Conservation (phyloP, 2,329 filamentous ascomycete genomes). For the Aureobasidium melanogenum region DNA sequence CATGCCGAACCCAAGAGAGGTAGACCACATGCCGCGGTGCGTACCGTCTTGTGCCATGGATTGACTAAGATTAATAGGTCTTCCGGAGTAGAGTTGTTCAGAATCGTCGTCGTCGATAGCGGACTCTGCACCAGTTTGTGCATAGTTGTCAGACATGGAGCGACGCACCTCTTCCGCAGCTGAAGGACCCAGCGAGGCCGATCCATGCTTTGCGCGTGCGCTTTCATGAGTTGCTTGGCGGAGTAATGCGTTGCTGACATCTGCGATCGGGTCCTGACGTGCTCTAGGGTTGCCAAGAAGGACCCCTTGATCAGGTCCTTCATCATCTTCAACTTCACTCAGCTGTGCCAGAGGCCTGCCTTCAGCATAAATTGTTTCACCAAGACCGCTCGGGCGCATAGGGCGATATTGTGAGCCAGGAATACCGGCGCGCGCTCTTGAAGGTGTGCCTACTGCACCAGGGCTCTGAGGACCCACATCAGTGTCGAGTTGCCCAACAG, state of each 20-base stretch:
- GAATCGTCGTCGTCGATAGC: slow-evolving; percentile 8
- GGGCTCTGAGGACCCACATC: slow-evolving; percentile 33
- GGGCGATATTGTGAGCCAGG: slow-evolving; percentile 11
- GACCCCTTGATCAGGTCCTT: slow-evolving; percentile 48
- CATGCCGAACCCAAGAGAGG: slow-evolving; percentile 20
- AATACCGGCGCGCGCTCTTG: slow-evolving; percentile 22
- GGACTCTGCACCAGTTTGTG: neutral
- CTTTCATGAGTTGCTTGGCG: slow-evolving; percentile 30
- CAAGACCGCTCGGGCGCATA: slow-evolving; percentile 17
- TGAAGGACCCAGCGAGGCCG: neutral
- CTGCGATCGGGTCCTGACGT: slow-evolving; percentile 2
- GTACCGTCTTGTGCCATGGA: slow-evolving; percentile 46
- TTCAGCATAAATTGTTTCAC: slow-evolving; percentile 15
- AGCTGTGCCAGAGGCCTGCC: slow-evolving; percentile 52
- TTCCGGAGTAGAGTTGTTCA: neutral
- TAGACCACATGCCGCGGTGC: slow-evolving; percentile 8
- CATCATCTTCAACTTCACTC: slow-evolving; percentile 60
- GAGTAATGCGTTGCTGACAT: slow-evolving; percentile 18
- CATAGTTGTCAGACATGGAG: neutral
- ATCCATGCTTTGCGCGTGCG: slow-evolving; percentile 18
- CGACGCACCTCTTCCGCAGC: slow-evolving; percentile 3
- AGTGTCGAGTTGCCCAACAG: slow-evolving; percentile 78
- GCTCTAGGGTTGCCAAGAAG: slow-evolving; percentile 19
- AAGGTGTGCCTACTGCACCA: slow-evolving; percentile 8
- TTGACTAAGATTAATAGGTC: slow-evolving; percentile 16